Conservation (phyloP, 2,329 filamentous ascomycete genomes). For the Fusarium temperatum region DNA sequence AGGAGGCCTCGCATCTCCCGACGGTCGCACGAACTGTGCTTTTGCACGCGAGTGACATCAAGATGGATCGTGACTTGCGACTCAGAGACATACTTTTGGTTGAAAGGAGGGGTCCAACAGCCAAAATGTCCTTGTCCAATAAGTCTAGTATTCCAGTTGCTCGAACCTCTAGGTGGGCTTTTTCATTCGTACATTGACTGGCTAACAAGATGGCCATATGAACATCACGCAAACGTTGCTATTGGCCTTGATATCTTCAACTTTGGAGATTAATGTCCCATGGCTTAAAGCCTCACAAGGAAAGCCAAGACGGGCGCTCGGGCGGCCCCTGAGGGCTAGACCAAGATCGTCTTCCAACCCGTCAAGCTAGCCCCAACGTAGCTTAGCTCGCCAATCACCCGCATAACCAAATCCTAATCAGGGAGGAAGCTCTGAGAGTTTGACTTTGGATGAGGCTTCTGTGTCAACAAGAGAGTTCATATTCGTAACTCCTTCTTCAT, state of each 20-base stretch:
- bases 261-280: not conserved
- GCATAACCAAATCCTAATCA: slow-evolving; percentile 31
- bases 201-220: not conserved
- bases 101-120: not conserved
- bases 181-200: not conserved
- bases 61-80: slow-evolving; percentile 11
- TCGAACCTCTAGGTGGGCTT: not conserved
- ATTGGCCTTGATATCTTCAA: not conserved
- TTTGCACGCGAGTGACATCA: slow-evolving; percentile 17
- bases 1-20: slow-evolving; percentile 30
- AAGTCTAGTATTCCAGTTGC: not conserved
- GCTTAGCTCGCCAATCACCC: slow-evolving; percentile 22
- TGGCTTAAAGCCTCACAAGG: slow-evolving; percentile 11
- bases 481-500: not conserved
- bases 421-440: slow-evolving; percentile 16
- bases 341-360: slow-evolving; percentile 29
- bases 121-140: not conserved
- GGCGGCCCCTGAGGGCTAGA: slow-evolving; percentile 28
- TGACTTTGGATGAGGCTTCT: not conserved
- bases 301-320: slow-evolving; percentile 34
- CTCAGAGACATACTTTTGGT: not conserved
- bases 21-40: slow-evolving; percentile 17
- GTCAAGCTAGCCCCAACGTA: slow-evolving; percentile 16
- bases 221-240: not conserved
- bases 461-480: not conserved